Percentiles rank a stretch among this genome's conserved stretches.
These are phyloP conservation scores for Aureococcus anophagefferens DNA, from an alignment of 108 stramenopile species.

Conservation along the genomic window DNA sequence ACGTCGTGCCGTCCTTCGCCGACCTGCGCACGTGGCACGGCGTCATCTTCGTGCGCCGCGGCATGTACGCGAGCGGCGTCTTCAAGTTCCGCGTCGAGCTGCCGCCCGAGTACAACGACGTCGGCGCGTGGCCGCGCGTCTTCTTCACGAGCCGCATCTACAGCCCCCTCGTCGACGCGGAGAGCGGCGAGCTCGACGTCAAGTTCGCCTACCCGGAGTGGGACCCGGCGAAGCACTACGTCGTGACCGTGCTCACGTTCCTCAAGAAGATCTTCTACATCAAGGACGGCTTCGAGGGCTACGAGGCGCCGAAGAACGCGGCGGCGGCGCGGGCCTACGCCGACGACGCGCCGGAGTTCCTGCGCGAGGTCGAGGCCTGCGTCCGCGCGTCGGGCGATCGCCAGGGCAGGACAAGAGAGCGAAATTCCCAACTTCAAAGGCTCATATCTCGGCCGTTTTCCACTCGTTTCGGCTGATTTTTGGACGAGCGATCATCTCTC, in stretches of 20 bases:
- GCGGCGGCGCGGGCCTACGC: too few relatives aligned
- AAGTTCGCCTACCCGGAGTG: constrained; percentile 62
- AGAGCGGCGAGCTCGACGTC: constrained; percentile 72
- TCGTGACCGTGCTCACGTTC: constrained; percentile 85
- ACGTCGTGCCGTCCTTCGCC: constrained; percentile 67
- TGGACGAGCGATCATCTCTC: too few relatives aligned
- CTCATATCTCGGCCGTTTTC: too few relatives aligned
- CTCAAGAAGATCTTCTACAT: constrained; percentile 91
- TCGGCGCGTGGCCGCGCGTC: constrained; percentile 64
- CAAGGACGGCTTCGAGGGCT: constrained; percentile 27
- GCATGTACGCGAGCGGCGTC: constrained; percentile 75
- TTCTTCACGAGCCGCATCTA: constrained; percentile 67
- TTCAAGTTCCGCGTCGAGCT: constrained; percentile 81
- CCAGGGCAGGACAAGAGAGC: too few relatives aligned
- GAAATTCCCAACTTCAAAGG: too few relatives aligned
- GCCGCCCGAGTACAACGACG: constrained; percentile 75
- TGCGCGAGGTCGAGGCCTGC: background rate
- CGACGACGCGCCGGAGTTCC: background rate
- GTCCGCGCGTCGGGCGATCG: too few relatives aligned
- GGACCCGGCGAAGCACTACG: constrained; percentile 73
- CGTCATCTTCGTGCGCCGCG: constrained; percentile 82
- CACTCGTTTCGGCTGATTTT: too few relatives aligned
- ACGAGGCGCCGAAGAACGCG: too few relatives aligned
- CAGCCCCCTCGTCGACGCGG: constrained; percentile 74
- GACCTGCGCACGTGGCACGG: constrained; percentile 74